These are phyloP conservation scores for Hemileccinum rubropunctum DNA, from an alignment of 768 basidiomycete genomes.

Conservation along the genomic window DNA sequence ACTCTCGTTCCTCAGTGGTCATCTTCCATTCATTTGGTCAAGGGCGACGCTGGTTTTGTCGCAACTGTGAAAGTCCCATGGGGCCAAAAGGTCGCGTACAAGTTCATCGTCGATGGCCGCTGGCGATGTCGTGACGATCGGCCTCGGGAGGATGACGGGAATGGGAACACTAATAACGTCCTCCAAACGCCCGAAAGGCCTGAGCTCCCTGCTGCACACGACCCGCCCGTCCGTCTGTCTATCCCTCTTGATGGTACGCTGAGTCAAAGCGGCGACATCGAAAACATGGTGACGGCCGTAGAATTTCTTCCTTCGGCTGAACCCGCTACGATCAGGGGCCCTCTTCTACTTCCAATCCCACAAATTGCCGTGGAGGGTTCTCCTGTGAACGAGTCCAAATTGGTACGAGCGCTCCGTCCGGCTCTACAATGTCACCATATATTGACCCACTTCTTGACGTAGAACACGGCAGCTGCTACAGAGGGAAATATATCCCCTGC, in stretches of 20 bases:
- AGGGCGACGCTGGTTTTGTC: slow-evolving; percentile 53
- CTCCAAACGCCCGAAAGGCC: slow-evolving; percentile 52
- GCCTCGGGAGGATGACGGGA: slow-evolving; percentile 58
- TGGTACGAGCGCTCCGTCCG: slow-evolving; percentile 10
- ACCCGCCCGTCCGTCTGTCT: slow-evolving; percentile 9
- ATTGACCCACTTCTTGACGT: neutral
- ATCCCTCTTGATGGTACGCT: slow-evolving; percentile 9
- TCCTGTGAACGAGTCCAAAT: slow-evolving; percentile 22
- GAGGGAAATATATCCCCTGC: slow-evolving; percentile 12
- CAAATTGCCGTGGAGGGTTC: slow-evolving; percentile 20
- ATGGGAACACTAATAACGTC: slow-evolving; percentile 72
- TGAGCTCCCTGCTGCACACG: neutral
- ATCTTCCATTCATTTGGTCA: slow-evolving; percentile 51
- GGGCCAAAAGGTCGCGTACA: slow-evolving; percentile 65
- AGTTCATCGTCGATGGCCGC: slow-evolving; percentile 74
- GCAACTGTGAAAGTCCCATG: slow-evolving; percentile 56
- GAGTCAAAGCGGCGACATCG: slow-evolving; percentile 12
- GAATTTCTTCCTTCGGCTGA: slow-evolving; percentile 19
- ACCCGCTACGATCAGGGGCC: slow-evolving; percentile 2
- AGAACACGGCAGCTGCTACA: slow-evolving; percentile 24
- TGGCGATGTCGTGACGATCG: slow-evolving; percentile 56
- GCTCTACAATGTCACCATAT: neutral
- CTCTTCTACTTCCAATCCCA: slow-evolving; percentile 15
- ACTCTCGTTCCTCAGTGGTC: slow-evolving; percentile 49
- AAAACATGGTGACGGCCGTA: slow-evolving; percentile 26